phyloP scores from a whole-genome alignment of 768 basidiomycete species.

The Lactarius akahatsu region DNA sequence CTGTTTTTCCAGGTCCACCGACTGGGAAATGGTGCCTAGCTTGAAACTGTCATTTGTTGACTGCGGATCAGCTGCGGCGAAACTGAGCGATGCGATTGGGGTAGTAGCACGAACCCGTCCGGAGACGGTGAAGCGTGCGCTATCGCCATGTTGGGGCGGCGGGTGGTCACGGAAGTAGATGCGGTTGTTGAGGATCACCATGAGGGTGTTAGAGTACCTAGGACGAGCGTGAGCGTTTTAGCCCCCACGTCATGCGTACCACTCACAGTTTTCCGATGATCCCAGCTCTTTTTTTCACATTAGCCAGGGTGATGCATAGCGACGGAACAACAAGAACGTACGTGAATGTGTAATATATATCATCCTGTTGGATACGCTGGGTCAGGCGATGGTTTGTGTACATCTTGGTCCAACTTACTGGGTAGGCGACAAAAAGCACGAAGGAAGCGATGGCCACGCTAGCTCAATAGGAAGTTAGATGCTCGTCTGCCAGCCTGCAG shows the following conservation, averaged over 20 bases:
- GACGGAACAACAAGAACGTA: background rate
- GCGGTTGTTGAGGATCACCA: constrained; percentile 31
- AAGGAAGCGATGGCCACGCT: constrained; percentile 12
- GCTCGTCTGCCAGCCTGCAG: no score
- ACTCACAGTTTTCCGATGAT: constrained; percentile 29
- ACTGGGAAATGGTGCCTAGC: background rate
- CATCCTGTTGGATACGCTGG: constrained; percentile 1
- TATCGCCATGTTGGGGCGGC: background rate
- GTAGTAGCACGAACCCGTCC: background rate
- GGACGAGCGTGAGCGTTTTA: background rate
- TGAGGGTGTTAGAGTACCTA: constrained; percentile 32
- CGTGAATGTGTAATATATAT: constrained; percentile 12
- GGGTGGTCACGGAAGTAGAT: constrained; percentile 21
- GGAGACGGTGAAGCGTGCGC: background rate
- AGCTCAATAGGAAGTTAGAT: constrained; percentile 13
- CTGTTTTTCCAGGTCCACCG: constrained; percentile 2
- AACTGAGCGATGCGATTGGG: background rate
- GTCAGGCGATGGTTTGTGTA: background rate
- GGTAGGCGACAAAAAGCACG: constrained; percentile 9
- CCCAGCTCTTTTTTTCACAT: constrained; percentile 21
- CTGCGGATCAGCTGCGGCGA: background rate
- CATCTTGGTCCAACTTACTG: constrained; percentile 5
- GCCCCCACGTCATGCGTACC: background rate
- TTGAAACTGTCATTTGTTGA: background rate
- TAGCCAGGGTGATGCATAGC: no score